Evolutionary conservation across 2,329 filamentous ascomycete genomes (phyloP), one percentile per base, ranked within the genome.

Genomic region (Rhytidhysteron rufulum): DNA sequence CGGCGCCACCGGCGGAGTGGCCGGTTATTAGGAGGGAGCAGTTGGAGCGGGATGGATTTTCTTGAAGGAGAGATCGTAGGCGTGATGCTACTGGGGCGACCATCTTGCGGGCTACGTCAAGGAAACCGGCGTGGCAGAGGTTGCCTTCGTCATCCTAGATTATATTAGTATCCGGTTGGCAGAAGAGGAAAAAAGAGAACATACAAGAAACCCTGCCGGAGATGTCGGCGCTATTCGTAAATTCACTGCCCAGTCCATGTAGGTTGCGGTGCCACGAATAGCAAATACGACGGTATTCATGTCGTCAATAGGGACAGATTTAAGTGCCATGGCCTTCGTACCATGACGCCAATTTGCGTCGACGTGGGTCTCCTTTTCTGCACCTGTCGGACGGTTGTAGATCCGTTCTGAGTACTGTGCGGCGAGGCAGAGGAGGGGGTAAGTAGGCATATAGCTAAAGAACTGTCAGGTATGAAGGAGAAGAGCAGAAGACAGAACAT

Each of bases 161-260:
- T 20, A 5, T n/a, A 34, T 34, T 10, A 17, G 8, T 10, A 13
- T 15, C 15, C 8, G 16, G n/a, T n/a, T n/a, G n/a, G n/a, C n/a
- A n/a, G n/a, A 10, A 29, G 19, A 18, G 18, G 11, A 34, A 35
- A 11, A 10, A 47, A 67, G 57, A 48, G 73, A 71, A 21, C 37
- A n/a, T 39, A 39, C 37, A 19, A 95, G 72, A 58, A 94, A 93
- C 1, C 77, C 79, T 0, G 57, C 60, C 0, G 88, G 86, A 2
- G 80, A 73, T 0, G 77, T 72, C 0, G 87, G 87, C 0, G 77
- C 79, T 2, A 78, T 78, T 36, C 86, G 80, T 39, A 93, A 75
- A 60, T 95, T 94, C 33, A 93, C 85, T 2, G 85, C 78, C 88
- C 88, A 95, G 66, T 95, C 88, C 70, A 86, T 81, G 51, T 93